Evolutionary conservation across 2,329 filamentous ascomycete species (phyloP).

Genomic region (Ceratocystis eucalypticola): DNA sequence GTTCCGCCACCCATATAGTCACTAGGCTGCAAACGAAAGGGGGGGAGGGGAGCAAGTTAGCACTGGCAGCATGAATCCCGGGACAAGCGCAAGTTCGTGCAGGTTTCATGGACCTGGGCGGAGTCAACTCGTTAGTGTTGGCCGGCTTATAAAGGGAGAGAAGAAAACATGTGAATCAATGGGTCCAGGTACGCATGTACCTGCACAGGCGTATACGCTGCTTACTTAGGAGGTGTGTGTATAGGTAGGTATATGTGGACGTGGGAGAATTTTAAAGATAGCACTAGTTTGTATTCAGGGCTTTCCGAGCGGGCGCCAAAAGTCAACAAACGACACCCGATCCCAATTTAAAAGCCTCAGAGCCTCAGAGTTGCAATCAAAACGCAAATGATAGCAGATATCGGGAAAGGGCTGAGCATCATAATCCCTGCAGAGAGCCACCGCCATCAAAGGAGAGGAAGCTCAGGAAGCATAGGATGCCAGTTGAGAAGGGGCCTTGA

Average conservation of each 20-base stretch:
- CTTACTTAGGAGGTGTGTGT: not conserved
- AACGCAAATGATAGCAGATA: not conserved
- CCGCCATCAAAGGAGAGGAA: too few relatives aligned
- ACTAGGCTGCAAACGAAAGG: too few relatives aligned
- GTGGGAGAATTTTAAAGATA: not conserved
- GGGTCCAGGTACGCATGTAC: not conserved
- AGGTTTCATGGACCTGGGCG: not conserved
- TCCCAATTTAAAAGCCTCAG: conserved; percentile 17
- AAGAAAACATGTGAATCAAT: not conserved
- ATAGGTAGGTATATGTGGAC: not conserved
- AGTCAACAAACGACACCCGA: not conserved
- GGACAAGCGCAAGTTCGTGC: not conserved
- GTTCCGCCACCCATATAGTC: not conserved
- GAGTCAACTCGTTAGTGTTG: not conserved
- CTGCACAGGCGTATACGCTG: not conserved
- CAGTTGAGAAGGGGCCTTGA: conserved; percentile 9
- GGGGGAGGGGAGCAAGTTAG: not conserved
- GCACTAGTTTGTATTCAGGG: not conserved
- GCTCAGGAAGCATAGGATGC: not conserved
- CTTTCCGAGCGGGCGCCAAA: not conserved
- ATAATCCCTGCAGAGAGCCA: not conserved
- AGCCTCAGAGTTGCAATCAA: conserved; percentile 17
- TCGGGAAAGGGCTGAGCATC: conserved; percentile 2
- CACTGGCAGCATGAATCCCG: not conserved
- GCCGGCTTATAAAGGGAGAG: not conserved